A percentile compares a stretch with the other conserved stretches of the same genome.
Evolutionary conservation across 768 basidiomycete species (phyloP).

Genomic region (Pluteus cervinus): DNA sequence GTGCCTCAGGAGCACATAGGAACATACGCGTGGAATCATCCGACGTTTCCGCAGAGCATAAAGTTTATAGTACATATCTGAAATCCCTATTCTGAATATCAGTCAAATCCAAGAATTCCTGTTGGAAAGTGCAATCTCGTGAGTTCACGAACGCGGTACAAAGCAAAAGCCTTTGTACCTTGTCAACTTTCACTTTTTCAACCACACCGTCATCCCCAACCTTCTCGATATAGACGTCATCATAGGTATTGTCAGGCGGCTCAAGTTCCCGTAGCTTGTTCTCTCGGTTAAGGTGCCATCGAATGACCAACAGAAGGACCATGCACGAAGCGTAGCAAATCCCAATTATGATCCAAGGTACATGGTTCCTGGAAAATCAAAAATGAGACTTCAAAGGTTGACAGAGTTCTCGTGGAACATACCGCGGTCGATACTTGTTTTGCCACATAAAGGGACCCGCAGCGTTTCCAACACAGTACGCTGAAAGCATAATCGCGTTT

Average conservation of each 20-base stretch:
- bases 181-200: constrained; percentile 55
- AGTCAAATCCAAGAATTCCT: constrained; percentile 73
- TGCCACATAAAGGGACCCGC: constrained; percentile 80
- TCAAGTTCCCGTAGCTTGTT: constrained; percentile 61
- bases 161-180: constrained; percentile 36
- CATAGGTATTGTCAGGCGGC: constrained; percentile 43
- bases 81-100: constrained; percentile 69
- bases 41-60: too few species aligned
- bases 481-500: constrained; percentile 70
- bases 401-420: too few species aligned
- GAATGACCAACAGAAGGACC: constrained; percentile 38
- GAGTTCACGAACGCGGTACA: neutral
- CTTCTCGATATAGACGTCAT: constrained; percentile 57
- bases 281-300: constrained; percentile 47
- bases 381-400: too few species aligned
- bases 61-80: constrained; percentile 64
- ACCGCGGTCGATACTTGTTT: constrained; percentile 60
- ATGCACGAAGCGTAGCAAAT: constrained; percentile 55
- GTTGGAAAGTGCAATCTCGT: constrained; percentile 5
- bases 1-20: too few species aligned
- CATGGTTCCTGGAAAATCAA: constrained; percentile 44
- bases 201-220: constrained; percentile 42
- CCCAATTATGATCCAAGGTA: constrained; percentile 77
- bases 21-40: too few species aligned
- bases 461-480: constrained; percentile 61